Evolutionary conservation across 176 grass and related monocot genomes (phyloP).

Genomic region (Zea mays): Zm-B73-REFERENCE-NAM-5.0 NC_050104.1:134664001-134664500

Average conservation of each 20-base stretch:
- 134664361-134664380: not conserved
- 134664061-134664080: slow-evolving; percentile 39
- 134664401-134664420: not conserved
- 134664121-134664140: slow-evolving; percentile 24
- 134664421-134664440: not conserved
- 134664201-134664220: not conserved
- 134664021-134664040: slow-evolving; percentile 77
- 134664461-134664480: not conserved
- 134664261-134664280: not conserved
- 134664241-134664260: not conserved
- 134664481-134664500: not conserved
- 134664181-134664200: not conserved
- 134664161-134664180: not conserved
- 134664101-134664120: not conserved
- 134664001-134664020: slow-evolving; percentile 46
- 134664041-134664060: slow-evolving; percentile 95
- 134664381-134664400: not conserved
- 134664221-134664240: not conserved
- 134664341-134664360: not conserved
- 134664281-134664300: not conserved
- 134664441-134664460: not conserved
- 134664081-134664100: slow-evolving; percentile 22
- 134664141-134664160: slow-evolving; percentile 10
- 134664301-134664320: not conserved
- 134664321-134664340: not conserved